Base-by-base conservation (phyloP, 805 yeast species). In the Deakozyma indianensis region DNA sequence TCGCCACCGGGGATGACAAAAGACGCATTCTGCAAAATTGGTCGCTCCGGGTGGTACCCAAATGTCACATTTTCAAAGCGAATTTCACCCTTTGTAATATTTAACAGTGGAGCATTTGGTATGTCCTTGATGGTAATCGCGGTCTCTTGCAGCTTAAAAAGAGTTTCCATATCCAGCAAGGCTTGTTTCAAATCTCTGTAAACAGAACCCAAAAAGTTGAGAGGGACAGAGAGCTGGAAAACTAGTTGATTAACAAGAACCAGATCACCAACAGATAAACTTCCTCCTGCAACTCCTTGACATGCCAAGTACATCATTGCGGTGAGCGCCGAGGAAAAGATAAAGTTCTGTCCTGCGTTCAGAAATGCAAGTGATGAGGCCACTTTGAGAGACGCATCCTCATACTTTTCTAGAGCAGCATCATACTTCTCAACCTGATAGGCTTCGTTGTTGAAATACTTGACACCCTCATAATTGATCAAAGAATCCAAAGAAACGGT, bases 301-400 rank as follows among this genome's bases (percentile, higher is more conserved):
- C 95, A 85, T 15, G 96, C 96, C 94, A 92, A 80, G 61, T 84
- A 92, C 98, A 92, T 92, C 94, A 92, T 92, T 1, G 80, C 83
- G 1, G 98, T 92, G 51, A 92, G 67, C 1, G 98, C 97, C 35
- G 83, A 64, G 0, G 96, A 84, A 64, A 82, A 82, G 21, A 82
- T 81, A 45, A 81, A 54, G 57, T 78, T 80, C 61, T 82, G 92
- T n/a, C 90, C 90, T 0, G 86, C 70, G 53, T 83, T 82, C 49
- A 82, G 64, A 53, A 67, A 80, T 22, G 88, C 84, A 47, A 82
- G 67, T 2, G 90, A 82, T 0, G 86, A 81, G 7, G 88, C 88
- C 25, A 83, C 82, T 53, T 78, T 78, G 52, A 82, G 65, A n/a
- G 64, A 56, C 2, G 87, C 76, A 48, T 73, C 67, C 60, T 85